These are phyloP conservation scores for Cladosporium sp. DNA, from an alignment of 2,329 filamentous ascomycete genomes.

Conservation along the genomic window DNA sequence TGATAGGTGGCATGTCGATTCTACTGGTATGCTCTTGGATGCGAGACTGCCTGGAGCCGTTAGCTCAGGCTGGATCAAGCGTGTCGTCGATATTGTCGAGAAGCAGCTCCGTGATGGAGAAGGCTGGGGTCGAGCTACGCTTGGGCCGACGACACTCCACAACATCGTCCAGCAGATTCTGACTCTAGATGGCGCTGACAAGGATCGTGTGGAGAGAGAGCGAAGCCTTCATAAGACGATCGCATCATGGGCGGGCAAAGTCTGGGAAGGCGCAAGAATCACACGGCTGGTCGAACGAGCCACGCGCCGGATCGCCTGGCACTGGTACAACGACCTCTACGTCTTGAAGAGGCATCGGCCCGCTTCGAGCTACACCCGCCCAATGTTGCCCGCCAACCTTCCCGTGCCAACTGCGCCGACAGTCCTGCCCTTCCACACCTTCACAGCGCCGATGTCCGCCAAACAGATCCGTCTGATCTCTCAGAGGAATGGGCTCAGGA, in stretches of 20 bases:
- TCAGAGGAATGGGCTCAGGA: conserved; percentile 86
- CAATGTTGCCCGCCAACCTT: conserved; percentile 65
- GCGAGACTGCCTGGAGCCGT: conserved; percentile 53
- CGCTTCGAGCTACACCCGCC: conserved; percentile 59
- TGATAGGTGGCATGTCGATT: conserved; percentile 91
- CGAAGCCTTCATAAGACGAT: conserved; percentile 33
- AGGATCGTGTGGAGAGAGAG: conserved; percentile 32
- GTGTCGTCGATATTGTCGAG: conserved; percentile 83
- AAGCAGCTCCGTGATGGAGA: conserved; percentile 84
- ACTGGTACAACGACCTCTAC: conserved; percentile 83
- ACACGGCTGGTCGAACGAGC: conserved; percentile 79
- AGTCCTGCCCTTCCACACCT: conserved; percentile 94
- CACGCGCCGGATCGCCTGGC: conserved; percentile 69
- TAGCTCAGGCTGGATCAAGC: conserved; percentile 75
- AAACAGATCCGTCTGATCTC: conserved; percentile 91
- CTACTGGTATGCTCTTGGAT: conserved; percentile 74
- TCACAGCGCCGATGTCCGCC: conserved; percentile 87
- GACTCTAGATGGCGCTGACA: conserved; percentile 28
- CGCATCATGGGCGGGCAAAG: conserved; percentile 58
- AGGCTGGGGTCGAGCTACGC: conserved; percentile 69
- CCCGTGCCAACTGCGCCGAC: conserved; percentile 83
- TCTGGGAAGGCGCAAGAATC: conserved; percentile 83
- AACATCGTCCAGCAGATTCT: conserved; percentile 42
- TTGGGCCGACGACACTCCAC: conserved; percentile 43
- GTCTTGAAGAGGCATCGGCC: conserved; percentile 53